A percentile compares a stretch with the other conserved stretches of the same genome.
These are phyloP conservation scores for Ophiostoma ips DNA, from an alignment of 2,329 filamentous ascomycete species.

Conservation along the genomic window DNA sequence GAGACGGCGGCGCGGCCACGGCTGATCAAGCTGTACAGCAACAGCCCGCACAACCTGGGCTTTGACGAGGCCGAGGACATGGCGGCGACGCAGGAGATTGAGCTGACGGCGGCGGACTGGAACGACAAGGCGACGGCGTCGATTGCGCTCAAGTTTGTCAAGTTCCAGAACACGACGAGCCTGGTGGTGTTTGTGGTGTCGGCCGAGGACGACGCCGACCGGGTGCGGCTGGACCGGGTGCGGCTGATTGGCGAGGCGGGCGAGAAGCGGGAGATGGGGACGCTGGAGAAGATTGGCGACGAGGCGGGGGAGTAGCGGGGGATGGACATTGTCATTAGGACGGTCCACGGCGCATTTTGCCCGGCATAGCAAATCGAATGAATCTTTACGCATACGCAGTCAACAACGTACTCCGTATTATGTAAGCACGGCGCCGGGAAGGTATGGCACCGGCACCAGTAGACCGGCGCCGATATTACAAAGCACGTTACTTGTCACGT, in stretches of 20 bases:
- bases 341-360: no score
- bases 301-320: background rate
- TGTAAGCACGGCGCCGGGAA: no score
- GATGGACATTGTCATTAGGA: no score
- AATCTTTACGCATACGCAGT: no score
- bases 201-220: conserved; percentile 70
- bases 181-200: conserved; percentile 80
- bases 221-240: conserved; percentile 68
- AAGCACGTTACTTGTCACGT: no score
- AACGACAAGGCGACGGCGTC: conserved; percentile 61
- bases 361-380: no score
- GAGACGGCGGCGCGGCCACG: conserved; percentile 67
- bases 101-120: conserved; percentile 67
- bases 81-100: conserved; percentile 64
- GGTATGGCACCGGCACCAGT: no score
- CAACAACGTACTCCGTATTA: no score
- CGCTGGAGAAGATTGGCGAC: conserved; percentile 86
- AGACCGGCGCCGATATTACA: no score
- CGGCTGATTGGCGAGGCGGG: conserved; percentile 77
- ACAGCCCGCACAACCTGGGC: conserved; percentile 77
- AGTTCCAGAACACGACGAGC: conserved; percentile 88
- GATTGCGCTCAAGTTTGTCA: conserved; percentile 73
- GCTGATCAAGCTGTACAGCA: conserved; percentile 74
- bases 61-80: conserved; percentile 91
- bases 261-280: conserved; percentile 84